phyloP scores from a whole-genome alignment of 1,139 yeast genomes.

The Zhuliangozyma parablackwelliae region DNA sequence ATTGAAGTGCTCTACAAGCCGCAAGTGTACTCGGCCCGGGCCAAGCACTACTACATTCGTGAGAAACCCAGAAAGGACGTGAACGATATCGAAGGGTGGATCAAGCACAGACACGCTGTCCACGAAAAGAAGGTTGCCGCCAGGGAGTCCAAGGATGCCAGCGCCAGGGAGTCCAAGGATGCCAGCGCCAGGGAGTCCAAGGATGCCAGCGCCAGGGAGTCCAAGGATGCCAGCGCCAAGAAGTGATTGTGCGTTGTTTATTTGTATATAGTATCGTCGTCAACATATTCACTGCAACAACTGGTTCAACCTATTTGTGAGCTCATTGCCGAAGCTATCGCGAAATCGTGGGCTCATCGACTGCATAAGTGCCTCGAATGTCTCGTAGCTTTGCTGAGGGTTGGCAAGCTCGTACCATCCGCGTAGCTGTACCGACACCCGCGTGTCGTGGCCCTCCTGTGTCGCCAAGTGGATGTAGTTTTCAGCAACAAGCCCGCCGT shows the following conservation, averaged over 20 bases:
- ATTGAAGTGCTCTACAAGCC: slow-evolving; percentile 76
- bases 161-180: background rate
- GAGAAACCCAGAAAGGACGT: slow-evolving; percentile 73
- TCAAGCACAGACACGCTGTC: slow-evolving; percentile 18
- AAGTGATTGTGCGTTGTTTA: background rate
- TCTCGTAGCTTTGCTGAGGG: slow-evolving; percentile 22
- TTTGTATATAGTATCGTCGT: no score
- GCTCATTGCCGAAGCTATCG: slow-evolving; percentile 23
- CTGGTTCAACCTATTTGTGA: slow-evolving; percentile 20
- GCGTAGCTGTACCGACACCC: slow-evolving; percentile 23
- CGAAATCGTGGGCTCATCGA: slow-evolving; percentile 28
- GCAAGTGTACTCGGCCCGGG: slow-evolving; percentile 61
- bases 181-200: background rate
- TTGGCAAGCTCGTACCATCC: slow-evolving; percentile 31
- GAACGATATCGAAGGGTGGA: slow-evolving; percentile 58
- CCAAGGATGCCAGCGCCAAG: background rate
- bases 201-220: slow-evolving; percentile 1
- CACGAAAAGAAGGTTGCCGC: slow-evolving; percentile 7
- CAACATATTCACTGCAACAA: slow-evolving; percentile 5
- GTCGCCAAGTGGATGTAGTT: slow-evolving; percentile 6
- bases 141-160: slow-evolving; percentile 2
- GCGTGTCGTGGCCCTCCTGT: slow-evolving; percentile 16
- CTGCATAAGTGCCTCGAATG: slow-evolving; percentile 46
- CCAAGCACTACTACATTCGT: slow-evolving; percentile 85
- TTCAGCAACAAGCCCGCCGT: no score